Base-by-base conservation (phyloP, 306 rosid genomes). In the Quillaja saponaria region DNA sequence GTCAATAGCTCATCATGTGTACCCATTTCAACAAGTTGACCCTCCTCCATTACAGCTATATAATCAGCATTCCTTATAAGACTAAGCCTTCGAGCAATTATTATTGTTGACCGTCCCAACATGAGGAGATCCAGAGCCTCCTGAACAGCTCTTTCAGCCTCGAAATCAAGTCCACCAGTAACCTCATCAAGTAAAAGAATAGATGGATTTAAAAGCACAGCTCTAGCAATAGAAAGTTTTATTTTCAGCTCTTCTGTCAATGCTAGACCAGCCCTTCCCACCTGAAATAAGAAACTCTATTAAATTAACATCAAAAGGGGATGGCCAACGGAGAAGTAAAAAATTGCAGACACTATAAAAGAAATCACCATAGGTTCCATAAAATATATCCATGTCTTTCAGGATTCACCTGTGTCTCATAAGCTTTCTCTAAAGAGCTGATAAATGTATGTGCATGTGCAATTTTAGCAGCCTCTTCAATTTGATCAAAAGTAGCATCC, bases 21-120 rank as follows among this genome's bases (percentile, higher is more conserved):
- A 58, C 99, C 99, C 91, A 87, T 89, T 77, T 94, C 99, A 74
- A 94, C 90, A 72, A 94, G 97, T 53, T 81, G 97, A 39, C 99
- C 99, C 81, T 94, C 99, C 84, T 94, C 99, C 99, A 94, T 94
- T 58, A 94, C 99, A 57, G 97, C 97, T 81, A 94, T 94, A 74
- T 83, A 94, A 79, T 94, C 99, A 64, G 97, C 99, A 71, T 94
- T 94, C 86, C 89, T 82, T 72, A 94, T 94, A 49, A 94, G 97
- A 81, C 97, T 94, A 76, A 94, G 99, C 80, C 99, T 82, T 47
- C 99, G 89, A 78, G 97, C 99, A 83, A 94, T 94, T 59, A 90
- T 94, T 78, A 94, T 85, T 57, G 99, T 94, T 45, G 99, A 94
- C 48, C 97, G 95, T 34, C 99, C 99, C 73, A 94, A 76, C 99